Conservation (phyloP, 148 eudicot species). For the Heliamphora exappendiculata region DNA sequence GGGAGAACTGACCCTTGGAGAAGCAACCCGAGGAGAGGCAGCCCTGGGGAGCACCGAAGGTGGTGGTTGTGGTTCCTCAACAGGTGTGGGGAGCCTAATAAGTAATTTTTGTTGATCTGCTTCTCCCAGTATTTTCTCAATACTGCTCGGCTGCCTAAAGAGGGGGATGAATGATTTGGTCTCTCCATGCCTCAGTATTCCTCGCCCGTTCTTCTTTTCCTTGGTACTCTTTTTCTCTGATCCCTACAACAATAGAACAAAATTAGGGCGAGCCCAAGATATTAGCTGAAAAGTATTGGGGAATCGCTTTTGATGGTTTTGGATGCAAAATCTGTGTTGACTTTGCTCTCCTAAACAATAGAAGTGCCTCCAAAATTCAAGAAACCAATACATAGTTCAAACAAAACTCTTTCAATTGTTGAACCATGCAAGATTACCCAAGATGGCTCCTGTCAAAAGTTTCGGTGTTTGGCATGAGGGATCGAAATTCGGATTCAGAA, state of each 20-base stretch:
- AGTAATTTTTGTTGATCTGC: conserved; percentile 43
- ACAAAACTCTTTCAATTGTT: not conserved
- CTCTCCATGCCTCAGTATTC: conserved; percentile 59
- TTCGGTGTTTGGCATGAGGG: not conserved
- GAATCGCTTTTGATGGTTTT: not conserved
- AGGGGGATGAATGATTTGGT: conserved; percentile 68
- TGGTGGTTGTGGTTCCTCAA: conserved; percentile 33
- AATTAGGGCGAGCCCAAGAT: not conserved
- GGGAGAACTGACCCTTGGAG: conserved; percentile 20
- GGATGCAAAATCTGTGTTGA: not conserved
- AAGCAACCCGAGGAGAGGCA: conserved; percentile 11
- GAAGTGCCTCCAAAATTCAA: not conserved
- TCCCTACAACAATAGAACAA: conserved; percentile 32
- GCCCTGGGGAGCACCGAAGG: conserved; percentile 25
- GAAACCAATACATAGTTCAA: not conserved
- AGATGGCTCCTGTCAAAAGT: not conserved
- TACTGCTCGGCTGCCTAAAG: conserved; percentile 83
- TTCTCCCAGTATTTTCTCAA: conserved; percentile 86
- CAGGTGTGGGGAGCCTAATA: conserved; percentile 38
- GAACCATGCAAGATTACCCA: not conserved
- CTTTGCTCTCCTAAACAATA: not conserved
- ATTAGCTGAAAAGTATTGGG: not conserved
- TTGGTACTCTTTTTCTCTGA: conserved; percentile 52
- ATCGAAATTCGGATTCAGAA: not conserved
- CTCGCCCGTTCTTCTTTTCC: conserved; percentile 64